These are phyloP conservation scores for Colletotrichum kahawae DNA, from an alignment of 2,329 filamentous ascomycete species.

Conservation along the genomic window DNA sequence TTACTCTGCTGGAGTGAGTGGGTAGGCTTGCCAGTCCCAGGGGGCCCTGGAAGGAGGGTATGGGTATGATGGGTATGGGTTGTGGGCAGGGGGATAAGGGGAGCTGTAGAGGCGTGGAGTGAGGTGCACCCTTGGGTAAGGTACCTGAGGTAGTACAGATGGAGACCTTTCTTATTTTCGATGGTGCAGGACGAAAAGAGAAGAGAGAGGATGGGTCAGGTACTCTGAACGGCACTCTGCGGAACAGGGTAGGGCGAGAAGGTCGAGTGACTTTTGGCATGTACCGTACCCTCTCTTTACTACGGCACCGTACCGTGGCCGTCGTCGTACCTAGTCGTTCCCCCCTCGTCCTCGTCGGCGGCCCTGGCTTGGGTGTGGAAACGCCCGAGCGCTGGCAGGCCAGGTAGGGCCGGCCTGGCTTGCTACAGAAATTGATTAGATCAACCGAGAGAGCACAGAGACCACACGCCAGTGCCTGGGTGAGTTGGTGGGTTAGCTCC, in stretches of 20 bases:
- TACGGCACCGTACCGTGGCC: background rate
- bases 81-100: conserved; percentile 23
- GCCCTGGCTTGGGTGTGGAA: conserved; percentile 11
- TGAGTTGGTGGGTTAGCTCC: conserved; percentile 8
- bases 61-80: conserved; percentile 19
- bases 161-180: conserved; percentile 21
- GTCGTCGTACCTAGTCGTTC: background rate
- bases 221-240: background rate
- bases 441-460: conserved; percentile 26
- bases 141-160: conserved; percentile 22
- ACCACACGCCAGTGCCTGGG: conserved; percentile 4
- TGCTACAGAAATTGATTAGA: conserved; percentile 30
- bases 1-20: conserved; percentile 1
- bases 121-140: conserved; percentile 16
- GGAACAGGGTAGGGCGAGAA: background rate
- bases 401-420: conserved; percentile 22
- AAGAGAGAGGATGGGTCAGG: conserved; percentile 25
- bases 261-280: conserved; percentile 26
- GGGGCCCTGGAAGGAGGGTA: conserved; percentile 12
- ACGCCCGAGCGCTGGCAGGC: conserved; percentile 25
- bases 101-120: conserved; percentile 25
- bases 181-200: conserved; percentile 10
- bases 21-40: background rate
- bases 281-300: background rate
- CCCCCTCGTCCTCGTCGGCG: background rate